These are phyloP conservation scores for Chaetomium cochliodes DNA, from an alignment of 495 filamentous ascomycete species.

Conservation along the genomic window DNA sequence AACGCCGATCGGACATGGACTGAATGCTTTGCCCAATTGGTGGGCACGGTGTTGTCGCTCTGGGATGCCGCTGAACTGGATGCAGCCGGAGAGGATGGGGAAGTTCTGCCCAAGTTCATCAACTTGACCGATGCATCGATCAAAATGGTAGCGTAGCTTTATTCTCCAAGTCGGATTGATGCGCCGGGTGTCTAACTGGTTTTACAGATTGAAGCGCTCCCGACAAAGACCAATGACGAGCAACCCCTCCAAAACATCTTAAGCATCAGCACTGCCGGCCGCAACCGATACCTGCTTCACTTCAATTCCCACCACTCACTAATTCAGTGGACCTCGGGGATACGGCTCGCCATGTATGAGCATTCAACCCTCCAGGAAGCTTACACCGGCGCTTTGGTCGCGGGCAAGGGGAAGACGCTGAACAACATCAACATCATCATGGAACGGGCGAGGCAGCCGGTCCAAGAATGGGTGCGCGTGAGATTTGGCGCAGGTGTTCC, in stretches of 20 bases:
- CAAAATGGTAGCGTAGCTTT: constrained; percentile 69
- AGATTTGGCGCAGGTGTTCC: constrained; percentile 95
- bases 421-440: constrained; percentile 87
- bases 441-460: constrained; percentile 68
- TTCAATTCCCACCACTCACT: constrained; percentile 94
- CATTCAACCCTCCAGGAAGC: constrained; percentile 90
- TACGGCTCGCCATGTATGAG: constrained; percentile 93
- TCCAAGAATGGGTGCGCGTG: constrained; percentile 94
- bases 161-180: neutral
- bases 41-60: constrained; percentile 89
- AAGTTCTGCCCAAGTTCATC: constrained; percentile 91
- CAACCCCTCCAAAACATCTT: constrained; percentile 87
- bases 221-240: constrained; percentile 71
- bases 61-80: constrained; percentile 96
- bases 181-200: neutral
- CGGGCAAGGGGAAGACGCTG: constrained; percentile 83
- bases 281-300: constrained; percentile 91
- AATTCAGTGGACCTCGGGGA: constrained; percentile 93
- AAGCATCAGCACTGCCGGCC: constrained; percentile 90
- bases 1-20: constrained; percentile 86
- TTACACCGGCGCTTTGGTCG: constrained; percentile 93
- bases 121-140: constrained; percentile 97
- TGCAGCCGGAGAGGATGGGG: constrained; percentile 74
- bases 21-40: constrained; percentile 95
- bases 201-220: constrained; percentile 80